Evolutionary conservation across 2,329 filamentous ascomycete species (phyloP).

Genomic region (Macrophomina pseudophaseolina): DNA sequence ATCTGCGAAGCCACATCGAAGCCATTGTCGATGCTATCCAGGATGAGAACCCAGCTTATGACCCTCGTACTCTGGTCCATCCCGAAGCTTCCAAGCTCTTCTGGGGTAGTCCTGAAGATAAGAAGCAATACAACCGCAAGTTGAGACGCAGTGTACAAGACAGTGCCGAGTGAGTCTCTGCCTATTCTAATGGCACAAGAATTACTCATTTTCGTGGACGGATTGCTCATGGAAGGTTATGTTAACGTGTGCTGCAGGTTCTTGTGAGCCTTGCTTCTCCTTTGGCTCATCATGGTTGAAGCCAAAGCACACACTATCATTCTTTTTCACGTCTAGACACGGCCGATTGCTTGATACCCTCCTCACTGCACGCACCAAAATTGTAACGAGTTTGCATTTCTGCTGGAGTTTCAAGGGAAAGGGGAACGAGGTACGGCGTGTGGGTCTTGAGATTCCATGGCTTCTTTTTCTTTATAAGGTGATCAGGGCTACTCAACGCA

Average conservation of each 20-base stretch:
- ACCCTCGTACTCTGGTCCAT: slow-evolving; percentile 86
- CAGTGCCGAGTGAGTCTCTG: slow-evolving; percentile 48
- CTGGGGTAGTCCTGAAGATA: slow-evolving; percentile 80
- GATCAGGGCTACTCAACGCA: not conserved
- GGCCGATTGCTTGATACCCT: slow-evolving; percentile 15
- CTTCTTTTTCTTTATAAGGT: not conserved
- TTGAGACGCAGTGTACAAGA: slow-evolving; percentile 76
- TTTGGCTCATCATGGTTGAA: not conserved
- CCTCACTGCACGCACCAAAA: not conserved
- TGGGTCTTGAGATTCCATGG: too few relatives aligned
- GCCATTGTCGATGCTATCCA: slow-evolving; percentile 83
- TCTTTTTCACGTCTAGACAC: slow-evolving; percentile 16
- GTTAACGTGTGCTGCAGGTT: not conserved
- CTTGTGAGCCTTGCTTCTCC: not conserved
- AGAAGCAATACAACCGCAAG: slow-evolving; percentile 82
- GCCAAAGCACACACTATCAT: not conserved
- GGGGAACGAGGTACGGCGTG: not conserved
- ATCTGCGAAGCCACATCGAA: slow-evolving; percentile 82
- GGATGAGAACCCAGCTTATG: slow-evolving; percentile 85
- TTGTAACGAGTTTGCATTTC: slow-evolving; percentile 2
- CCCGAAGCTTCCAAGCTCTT: slow-evolving; percentile 84
- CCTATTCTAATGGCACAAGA: too few relatives aligned
- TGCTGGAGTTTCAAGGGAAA: slow-evolving; percentile 11
- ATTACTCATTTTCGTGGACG: too few relatives aligned
- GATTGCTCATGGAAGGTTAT: too few relatives aligned